These are phyloP conservation scores for Trichosanthes truncata DNA, from an alignment of 306 rosid species.

Conservation along the genomic window DNA sequence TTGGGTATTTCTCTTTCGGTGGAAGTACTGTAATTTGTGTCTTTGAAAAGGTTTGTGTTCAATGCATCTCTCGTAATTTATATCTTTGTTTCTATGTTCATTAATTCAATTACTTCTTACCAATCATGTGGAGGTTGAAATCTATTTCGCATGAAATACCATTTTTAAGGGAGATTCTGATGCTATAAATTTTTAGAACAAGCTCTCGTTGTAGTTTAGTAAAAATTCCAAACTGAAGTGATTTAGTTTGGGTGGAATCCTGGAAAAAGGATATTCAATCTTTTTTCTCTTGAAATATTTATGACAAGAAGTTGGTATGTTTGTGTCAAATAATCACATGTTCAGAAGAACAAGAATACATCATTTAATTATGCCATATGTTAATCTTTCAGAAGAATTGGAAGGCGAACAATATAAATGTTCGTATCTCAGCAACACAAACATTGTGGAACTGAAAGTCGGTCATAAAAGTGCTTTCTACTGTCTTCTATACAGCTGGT, in stretches of 20 bases:
- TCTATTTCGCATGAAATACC: neutral
- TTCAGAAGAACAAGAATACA: neutral
- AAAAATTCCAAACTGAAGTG: neutral
- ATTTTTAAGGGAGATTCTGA: neutral
- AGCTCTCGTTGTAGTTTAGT: neutral
- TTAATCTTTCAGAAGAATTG: neutral
- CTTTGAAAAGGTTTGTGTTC: slow-evolving; percentile 66
- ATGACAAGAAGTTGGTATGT: neutral
- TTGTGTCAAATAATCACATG: neutral
- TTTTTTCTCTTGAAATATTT: neutral
- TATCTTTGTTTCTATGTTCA: neutral
- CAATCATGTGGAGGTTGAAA: neutral
- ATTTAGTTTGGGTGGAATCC: neutral
- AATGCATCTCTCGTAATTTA: neutral
- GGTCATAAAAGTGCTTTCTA: neutral
- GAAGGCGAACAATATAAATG: neutral
- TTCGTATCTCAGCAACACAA: neutral
- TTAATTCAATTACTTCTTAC: neutral
- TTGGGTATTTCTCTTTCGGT: slow-evolving; percentile 94
- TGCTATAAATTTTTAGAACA: neutral
- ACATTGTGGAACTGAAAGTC: neutral
- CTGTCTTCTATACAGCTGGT: neutral
- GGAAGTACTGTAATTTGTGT: slow-evolving; percentile 96
- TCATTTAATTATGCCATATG: neutral
- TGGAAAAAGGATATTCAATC: neutral